Conservation (phyloP, 116 monocot species). For the Dioscorea cayenensis region DNA sequence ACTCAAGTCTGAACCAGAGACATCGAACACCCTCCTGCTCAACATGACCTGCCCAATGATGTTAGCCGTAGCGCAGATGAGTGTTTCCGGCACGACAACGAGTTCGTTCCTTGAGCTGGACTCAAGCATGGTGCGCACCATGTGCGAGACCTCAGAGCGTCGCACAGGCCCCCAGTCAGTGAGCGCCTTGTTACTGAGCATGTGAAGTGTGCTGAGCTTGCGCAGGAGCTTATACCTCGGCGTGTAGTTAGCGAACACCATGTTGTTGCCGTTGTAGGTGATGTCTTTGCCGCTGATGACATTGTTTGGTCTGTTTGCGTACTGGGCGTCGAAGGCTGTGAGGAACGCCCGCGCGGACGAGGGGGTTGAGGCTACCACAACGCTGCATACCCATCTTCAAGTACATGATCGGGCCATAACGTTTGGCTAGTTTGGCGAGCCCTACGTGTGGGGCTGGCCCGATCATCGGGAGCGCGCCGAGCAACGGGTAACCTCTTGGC, state of each 20-base stretch:
- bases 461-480: slow-evolving; percentile 20
- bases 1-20: not conserved
- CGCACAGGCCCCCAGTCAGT: slow-evolving; percentile 25
- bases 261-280: slow-evolving; percentile 27
- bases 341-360: slow-evolving; percentile 29
- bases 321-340: slow-evolving; percentile 29
- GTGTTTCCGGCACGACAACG: not conserved
- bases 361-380: slow-evolving; percentile 29
- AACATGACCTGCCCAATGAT: slow-evolving; percentile 4
- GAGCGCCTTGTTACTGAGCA: slow-evolving; percentile 25
- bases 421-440: slow-evolving; percentile 27
- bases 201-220: slow-evolving; percentile 26
- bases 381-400: slow-evolving; percentile 37
- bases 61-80: slow-evolving; percentile 5
- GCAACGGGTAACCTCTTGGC: not conserved
- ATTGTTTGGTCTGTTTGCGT: slow-evolving; percentile 23
- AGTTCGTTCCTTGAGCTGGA: not conserved
- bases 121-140: not conserved
- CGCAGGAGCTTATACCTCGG: slow-evolving; percentile 24
- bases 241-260: slow-evolving; percentile 43
- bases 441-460: slow-evolving; percentile 29
- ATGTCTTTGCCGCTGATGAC: slow-evolving; percentile 16
- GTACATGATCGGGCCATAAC: slow-evolving; percentile 41
- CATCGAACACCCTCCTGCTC: slow-evolving; percentile 3
- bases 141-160: slow-evolving; percentile 13